These are phyloP conservation scores for Lobosporangium transversale DNA, from an alignment of 192 early-diverging fungal genomes.

Conservation along the genomic window DNA sequence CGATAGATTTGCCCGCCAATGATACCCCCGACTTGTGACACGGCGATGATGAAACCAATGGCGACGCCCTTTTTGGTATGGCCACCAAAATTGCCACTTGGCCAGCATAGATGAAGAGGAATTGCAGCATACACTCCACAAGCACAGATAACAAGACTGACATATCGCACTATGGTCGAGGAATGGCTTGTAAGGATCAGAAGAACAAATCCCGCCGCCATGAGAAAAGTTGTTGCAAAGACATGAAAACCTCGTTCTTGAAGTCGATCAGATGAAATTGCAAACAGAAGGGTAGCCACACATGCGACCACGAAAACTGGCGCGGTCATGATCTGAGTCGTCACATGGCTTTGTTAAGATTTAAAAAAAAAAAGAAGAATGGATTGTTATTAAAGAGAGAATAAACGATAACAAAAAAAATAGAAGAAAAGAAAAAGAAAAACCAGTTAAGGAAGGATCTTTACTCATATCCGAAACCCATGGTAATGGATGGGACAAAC, in stretches of 20 bases:
- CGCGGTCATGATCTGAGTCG: slow-evolving; percentile 56
- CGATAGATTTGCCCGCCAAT: slow-evolving; percentile 77
- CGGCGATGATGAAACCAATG: slow-evolving; percentile 67
- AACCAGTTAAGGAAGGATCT: neutral
- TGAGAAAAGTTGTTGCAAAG: slow-evolving; percentile 33
- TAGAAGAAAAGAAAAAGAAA: slow-evolving; percentile 11
- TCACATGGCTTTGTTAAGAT: slow-evolving; percentile 3
- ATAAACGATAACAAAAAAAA: neutral
- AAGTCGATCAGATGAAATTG: slow-evolving; percentile 15
- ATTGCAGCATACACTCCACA: slow-evolving; percentile 59
- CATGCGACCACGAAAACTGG: slow-evolving; percentile 58
- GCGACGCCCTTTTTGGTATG: slow-evolving; percentile 75
- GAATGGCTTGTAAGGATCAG: slow-evolving; percentile 40
- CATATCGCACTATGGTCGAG: slow-evolving; percentile 39
- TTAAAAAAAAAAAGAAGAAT: slow-evolving; percentile 7
- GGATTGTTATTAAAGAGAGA: slow-evolving; percentile 16
- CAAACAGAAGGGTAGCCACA: slow-evolving; percentile 17
- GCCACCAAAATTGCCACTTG: slow-evolving; percentile 71
- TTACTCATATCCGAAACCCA: slow-evolving; percentile 38
- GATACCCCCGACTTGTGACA: slow-evolving; percentile 76
- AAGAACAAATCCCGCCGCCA: slow-evolving; percentile 55
- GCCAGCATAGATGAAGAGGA: slow-evolving; percentile 66
- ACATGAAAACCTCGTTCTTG: slow-evolving; percentile 56
- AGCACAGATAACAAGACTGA: slow-evolving; percentile 43
- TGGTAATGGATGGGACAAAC: slow-evolving; percentile 76